These are phyloP conservation scores for Arthrobotrys pseudoclavata DNA, from an alignment of 2,329 filamentous ascomycete genomes.

Conservation along the genomic window DNA sequence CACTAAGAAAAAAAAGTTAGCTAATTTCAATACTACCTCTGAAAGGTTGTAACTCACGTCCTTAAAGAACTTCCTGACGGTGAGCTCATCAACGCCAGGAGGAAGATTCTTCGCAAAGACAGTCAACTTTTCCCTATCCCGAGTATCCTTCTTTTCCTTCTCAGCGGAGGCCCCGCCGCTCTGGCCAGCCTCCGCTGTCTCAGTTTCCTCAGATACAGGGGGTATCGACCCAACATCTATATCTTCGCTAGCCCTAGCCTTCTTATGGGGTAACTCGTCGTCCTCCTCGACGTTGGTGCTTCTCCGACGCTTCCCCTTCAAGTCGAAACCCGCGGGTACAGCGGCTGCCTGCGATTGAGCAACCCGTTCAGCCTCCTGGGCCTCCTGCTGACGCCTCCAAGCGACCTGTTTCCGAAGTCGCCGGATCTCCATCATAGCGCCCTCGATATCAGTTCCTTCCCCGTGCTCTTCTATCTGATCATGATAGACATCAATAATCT, in stretches of 20 bases:
- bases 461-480: slow-evolving; percentile 93
- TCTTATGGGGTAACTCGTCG: slow-evolving; percentile 75
- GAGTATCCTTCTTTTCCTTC: slow-evolving; percentile 64
- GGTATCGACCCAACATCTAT: slow-evolving; percentile 63
- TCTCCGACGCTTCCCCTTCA: slow-evolving; percentile 56
- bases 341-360: slow-evolving; percentile 54
- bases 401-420: slow-evolving; percentile 72
- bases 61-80: slow-evolving; percentile 88
- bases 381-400: slow-evolving; percentile 64
- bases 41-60: slow-evolving; percentile 69
- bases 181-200: slow-evolving; percentile 66
- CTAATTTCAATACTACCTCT: slow-evolving; percentile 1
- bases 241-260: slow-evolving; percentile 71
- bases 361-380: slow-evolving; percentile 63
- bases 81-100: slow-evolving; percentile 76
- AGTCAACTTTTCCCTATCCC: slow-evolving; percentile 88
- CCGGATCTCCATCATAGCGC: slow-evolving; percentile 79
- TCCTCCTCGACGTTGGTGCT: slow-evolving; percentile 69
- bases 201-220: slow-evolving; percentile 64
- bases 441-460: slow-evolving; percentile 79
- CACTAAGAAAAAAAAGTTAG: slow-evolving; percentile 68
- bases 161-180: slow-evolving; percentile 64
- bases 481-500: slow-evolving; percentile 79
- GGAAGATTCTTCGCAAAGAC: slow-evolving; percentile 86
- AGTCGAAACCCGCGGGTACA: slow-evolving; percentile 8